These are phyloP conservation scores for Pouteria glomerata DNA, from an alignment of 148 eudicot species.

Conservation along the genomic window DNA sequence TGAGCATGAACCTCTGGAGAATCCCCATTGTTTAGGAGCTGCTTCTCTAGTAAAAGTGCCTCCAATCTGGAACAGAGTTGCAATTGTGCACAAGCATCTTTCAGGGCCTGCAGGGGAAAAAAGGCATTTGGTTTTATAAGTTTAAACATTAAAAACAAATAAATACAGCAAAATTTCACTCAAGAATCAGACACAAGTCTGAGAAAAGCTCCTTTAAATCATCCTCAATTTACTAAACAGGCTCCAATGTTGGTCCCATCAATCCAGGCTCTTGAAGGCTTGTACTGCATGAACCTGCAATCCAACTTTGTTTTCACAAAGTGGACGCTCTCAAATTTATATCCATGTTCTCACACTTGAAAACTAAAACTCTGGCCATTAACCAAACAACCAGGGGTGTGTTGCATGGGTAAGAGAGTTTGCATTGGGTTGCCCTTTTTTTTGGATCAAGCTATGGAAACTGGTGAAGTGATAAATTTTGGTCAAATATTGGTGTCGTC, in stretches of 20 bases:
- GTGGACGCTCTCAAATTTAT: neutral
- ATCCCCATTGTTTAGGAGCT: slow-evolving; percentile 39
- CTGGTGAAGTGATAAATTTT: no score
- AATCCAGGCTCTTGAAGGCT: neutral
- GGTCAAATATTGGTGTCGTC: no score
- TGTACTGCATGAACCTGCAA: neutral
- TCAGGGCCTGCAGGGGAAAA: slow-evolving; percentile 30
- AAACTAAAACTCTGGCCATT: neutral
- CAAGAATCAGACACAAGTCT: neutral
- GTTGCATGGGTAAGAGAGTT: no score
- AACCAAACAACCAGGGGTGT: no score
- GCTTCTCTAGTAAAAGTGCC: slow-evolving; percentile 43
- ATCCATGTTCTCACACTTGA: neutral
- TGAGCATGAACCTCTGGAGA: slow-evolving; percentile 40
- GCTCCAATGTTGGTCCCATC: neutral
- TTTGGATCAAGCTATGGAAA: no score
- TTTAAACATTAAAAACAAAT: neutral
- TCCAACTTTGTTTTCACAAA: slow-evolving; percentile 1
- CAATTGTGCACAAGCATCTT: slow-evolving; percentile 44
- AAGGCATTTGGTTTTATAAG: neutral
- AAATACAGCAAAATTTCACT: neutral
- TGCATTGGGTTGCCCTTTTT: no score
- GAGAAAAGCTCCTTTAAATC: neutral
- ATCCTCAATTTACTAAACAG: neutral
- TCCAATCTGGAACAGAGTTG: slow-evolving; percentile 46